A percentile compares a stretch with the other conserved stretches of the same genome.
Evolutionary conservation across 805 yeast genomes (phyloP).

Genomic region (Monosporozyma siamensis): DNA sequence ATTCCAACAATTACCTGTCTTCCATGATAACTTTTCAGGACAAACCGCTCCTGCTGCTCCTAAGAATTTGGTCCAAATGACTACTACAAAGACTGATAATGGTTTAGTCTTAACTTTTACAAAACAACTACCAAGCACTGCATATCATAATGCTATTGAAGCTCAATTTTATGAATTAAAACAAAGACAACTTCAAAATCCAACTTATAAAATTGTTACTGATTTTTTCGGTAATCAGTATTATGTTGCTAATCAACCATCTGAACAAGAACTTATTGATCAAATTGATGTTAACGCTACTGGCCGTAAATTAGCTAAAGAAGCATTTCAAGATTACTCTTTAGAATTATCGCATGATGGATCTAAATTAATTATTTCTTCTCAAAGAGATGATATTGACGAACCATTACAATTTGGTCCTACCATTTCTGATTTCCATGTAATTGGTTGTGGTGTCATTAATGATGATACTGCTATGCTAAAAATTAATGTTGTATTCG

Average conservation of each 20-base stretch:
- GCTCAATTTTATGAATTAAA: conserved; percentile 9
- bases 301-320: conserved; percentile 17
- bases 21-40: conserved; percentile 2
- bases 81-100: conserved; percentile 1
- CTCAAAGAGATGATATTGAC: conserved; percentile 15
- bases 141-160: conserved; percentile 14
- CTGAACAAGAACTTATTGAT: conserved; percentile 16
- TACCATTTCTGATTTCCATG: conserved; percentile 17
- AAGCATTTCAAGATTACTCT: conserved; percentile 21
- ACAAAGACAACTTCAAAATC: conserved; percentile 11
- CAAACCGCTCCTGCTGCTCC: background rate
- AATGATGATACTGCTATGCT: conserved; percentile 15
- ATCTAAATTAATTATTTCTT: conserved; percentile 14
- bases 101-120: conserved; percentile 12
- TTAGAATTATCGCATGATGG: conserved; percentile 24
- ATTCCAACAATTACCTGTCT: conserved; percentile 18
- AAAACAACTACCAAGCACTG: conserved; percentile 14
- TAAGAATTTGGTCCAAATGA: background rate
- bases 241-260: conserved; percentile 21
- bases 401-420: conserved; percentile 16
- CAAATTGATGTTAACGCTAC: conserved; percentile 16
- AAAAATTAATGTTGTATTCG: conserved; percentile 8
- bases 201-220: conserved; percentile 16
- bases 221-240: conserved; percentile 25
- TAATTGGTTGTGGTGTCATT: conserved; percentile 18